Evolutionary conservation across 2,329 filamentous ascomycete species (phyloP).

Genomic region (Claviceps fusiformis): DNA sequence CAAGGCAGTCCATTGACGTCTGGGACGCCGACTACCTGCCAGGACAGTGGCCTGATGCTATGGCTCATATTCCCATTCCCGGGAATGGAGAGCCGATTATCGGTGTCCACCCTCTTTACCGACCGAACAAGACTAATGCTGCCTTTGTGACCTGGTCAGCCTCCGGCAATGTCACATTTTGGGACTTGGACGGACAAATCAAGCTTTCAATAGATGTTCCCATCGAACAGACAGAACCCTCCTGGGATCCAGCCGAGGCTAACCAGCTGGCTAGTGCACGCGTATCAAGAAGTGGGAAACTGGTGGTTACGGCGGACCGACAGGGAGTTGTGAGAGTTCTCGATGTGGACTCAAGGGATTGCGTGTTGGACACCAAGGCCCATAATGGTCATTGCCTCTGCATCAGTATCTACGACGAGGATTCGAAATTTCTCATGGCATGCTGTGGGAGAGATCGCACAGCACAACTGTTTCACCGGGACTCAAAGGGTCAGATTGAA

Average conservation of each 20-base stretch:
- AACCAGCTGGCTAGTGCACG: constrained; percentile 49
- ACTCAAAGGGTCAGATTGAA: constrained; percentile 45
- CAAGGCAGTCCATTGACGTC: constrained; percentile 60
- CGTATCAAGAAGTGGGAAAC: constrained; percentile 45
- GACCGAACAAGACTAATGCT: constrained; percentile 46
- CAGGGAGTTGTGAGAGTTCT: constrained; percentile 68
- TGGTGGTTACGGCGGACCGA: constrained; percentile 74
- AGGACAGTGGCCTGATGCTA: constrained; percentile 22
- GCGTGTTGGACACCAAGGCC: constrained; percentile 63
- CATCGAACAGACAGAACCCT: constrained; percentile 47
- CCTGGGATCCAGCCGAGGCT: constrained; percentile 34
- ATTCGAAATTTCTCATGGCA: constrained; percentile 54
- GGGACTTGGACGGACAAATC: constrained; percentile 60
- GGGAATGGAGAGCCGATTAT: constrained; percentile 53
- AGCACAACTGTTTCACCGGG: constrained; percentile 71
- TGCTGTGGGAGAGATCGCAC: constrained; percentile 81
- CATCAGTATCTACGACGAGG: constrained; percentile 56
- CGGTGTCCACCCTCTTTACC: constrained; percentile 55
- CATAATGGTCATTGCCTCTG: constrained; percentile 77
- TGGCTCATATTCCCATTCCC: constrained; percentile 41
- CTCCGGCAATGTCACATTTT: constrained; percentile 68
- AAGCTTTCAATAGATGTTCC: constrained; percentile 51
- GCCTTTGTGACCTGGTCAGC: constrained; percentile 84
- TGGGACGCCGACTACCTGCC: constrained; percentile 35
- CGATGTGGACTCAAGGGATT: constrained; percentile 46